A percentile compares a stretch with the other conserved stretches of the same genome.
Conservation (phyloP, 129 eudicot genomes). For the Flaveria ramosissima region DNA sequence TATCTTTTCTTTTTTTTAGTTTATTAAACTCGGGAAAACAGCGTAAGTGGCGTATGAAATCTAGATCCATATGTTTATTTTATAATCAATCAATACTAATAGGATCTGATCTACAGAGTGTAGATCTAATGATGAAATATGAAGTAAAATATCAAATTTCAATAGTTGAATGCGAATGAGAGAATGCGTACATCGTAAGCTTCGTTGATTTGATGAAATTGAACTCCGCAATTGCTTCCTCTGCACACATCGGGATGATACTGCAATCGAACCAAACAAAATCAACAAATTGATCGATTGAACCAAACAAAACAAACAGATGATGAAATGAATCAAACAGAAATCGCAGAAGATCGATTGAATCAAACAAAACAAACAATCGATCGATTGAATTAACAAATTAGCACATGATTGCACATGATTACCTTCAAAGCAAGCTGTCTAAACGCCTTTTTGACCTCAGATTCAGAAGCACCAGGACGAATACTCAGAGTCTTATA, state of each 20-base stretch:
- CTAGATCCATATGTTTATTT: too few relatives aligned
- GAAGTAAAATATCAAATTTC: neutral
- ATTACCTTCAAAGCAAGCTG: conserved; percentile 79
- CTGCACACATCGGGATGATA: conserved; percentile 95
- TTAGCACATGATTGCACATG: neutral
- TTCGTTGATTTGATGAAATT: conserved; percentile 80
- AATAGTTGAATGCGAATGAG: neutral
- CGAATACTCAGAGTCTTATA: conserved; percentile 13
- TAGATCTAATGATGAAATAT: neutral
- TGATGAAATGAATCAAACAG: neutral
- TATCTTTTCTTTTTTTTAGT: too few relatives aligned
- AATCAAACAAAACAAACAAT: too few relatives aligned
- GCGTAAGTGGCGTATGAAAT: too few relatives aligned
- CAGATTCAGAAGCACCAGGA: conserved; percentile 16
- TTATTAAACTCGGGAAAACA: too few relatives aligned
- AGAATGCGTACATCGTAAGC: conserved; percentile 74
- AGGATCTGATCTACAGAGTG: conserved; percentile 3
- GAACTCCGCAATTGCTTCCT: conserved; percentile 64
- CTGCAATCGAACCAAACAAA: conserved; percentile 42
- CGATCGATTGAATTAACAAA: too few relatives aligned
- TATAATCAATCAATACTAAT: too few relatives aligned
- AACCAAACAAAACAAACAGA: too few relatives aligned
- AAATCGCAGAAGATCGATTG: neutral
- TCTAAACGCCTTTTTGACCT: conserved; percentile 30
- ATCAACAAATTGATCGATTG: too few relatives aligned